These are phyloP conservation scores for Globisporangium sylvaticum DNA, from an alignment of 352 stramenopile genomes.

Conservation along the genomic window DNA sequence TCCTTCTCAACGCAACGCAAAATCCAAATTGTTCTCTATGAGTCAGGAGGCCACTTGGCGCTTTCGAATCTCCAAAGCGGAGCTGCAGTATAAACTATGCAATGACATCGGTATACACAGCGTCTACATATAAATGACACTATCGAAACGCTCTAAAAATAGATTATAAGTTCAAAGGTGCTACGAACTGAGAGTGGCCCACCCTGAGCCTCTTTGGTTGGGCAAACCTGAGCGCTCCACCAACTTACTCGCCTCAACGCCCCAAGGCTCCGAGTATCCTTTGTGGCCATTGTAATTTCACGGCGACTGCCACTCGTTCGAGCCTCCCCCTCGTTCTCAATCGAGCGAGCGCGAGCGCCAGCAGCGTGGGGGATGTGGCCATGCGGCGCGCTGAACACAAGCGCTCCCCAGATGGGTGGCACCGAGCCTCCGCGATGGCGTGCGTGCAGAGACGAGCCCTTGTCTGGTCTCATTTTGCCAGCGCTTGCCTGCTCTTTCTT, in stretches of 20 bases:
- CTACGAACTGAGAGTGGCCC: neutral
- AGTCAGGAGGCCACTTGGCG: conserved; percentile 4
- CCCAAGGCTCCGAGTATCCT: no score
- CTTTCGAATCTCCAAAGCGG: neutral
- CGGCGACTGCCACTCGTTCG: neutral
- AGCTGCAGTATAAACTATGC: neutral
- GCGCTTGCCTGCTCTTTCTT: conserved; percentile 6
- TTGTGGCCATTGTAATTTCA: neutral
- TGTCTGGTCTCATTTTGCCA: conserved; percentile 9
- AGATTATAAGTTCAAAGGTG: neutral
- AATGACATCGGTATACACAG: neutral
- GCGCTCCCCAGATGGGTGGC: conserved; percentile 10
- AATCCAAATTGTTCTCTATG: neutral
- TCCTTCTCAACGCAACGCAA: conserved; percentile 3
- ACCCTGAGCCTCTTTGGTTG: neutral
- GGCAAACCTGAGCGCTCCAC: neutral
- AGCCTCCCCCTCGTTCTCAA: neutral
- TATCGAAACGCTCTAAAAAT: neutral
- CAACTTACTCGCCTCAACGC: no score
- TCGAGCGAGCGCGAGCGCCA: neutral
- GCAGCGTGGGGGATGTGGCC: neutral
- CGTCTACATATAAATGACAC: no score
- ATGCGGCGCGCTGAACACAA: conserved; percentile 10
- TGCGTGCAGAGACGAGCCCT: conserved; percentile 2
- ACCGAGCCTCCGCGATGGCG: conserved; percentile 2